phyloP scores from a whole-genome alignment of 148 eudicot species.

The Spergularia bocconei region DNA sequence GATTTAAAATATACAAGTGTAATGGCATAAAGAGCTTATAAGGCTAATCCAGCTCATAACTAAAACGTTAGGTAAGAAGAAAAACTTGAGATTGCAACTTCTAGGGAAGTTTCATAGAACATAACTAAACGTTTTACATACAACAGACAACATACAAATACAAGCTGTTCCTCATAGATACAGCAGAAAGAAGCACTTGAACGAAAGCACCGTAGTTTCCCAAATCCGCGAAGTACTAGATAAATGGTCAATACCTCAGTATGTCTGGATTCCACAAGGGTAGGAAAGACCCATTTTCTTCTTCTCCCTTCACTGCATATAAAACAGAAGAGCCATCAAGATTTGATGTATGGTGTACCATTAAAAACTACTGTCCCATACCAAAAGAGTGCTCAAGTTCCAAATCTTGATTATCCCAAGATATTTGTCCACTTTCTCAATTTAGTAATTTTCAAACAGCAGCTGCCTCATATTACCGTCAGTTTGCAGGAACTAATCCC shows the following conservation, averaged over 20 bases:
- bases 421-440: neutral
- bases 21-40: too few relatives aligned
- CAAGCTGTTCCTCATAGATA: neutral
- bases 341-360: constrained; percentile 2
- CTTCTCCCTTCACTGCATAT: constrained; percentile 93
- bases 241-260: constrained; percentile 44
- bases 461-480: neutral
- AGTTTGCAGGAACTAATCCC: neutral
- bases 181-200: neutral
- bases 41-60: neutral
- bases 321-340: constrained; percentile 19
- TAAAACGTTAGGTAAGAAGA: neutral
- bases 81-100: neutral
- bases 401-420: neutral
- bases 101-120: neutral
- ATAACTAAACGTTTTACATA: neutral
- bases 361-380: neutral
- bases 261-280: constrained; percentile 45
- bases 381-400: neutral
- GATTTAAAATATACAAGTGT: too few relatives aligned
- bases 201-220: neutral
- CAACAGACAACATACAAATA: neutral
- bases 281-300: constrained; percentile 94
- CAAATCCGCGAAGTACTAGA: neutral
- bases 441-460: neutral